phyloP scores from a whole-genome alignment of 345 rosid genomes.

The Rhodomyrtus tomentosa region DNA sequence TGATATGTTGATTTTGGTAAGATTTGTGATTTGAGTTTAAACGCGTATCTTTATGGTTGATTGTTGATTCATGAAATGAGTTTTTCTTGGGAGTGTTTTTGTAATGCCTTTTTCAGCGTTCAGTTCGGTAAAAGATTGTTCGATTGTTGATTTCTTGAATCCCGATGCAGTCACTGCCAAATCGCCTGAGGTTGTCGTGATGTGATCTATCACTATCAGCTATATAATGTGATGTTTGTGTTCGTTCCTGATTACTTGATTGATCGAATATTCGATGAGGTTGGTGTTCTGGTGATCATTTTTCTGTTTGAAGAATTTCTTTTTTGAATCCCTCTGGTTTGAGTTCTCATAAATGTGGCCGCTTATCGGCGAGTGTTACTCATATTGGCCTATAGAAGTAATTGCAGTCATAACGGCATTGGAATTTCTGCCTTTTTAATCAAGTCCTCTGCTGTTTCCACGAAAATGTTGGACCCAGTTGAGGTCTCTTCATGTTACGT shows the following conservation, averaged over 20 bases:
- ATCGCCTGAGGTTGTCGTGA: background rate
- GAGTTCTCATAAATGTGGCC: background rate
- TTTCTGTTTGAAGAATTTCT: background rate
- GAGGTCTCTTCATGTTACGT: background rate
- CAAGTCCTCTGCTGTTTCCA: background rate
- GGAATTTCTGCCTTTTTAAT: background rate
- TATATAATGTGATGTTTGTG: background rate
- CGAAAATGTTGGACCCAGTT: background rate
- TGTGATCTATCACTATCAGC: background rate
- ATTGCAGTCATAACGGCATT: background rate
- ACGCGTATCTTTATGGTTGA: background rate
- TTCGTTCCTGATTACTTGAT: background rate
- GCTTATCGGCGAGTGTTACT: background rate
- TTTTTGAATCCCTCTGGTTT: background rate
- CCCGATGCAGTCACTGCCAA: background rate
- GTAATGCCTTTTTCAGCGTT: background rate
- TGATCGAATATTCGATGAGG: background rate
- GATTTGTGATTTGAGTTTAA: conserved; percentile 1
- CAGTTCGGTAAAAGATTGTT: background rate
- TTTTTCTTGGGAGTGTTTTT: background rate
- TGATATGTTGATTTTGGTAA: conserved; percentile 32
- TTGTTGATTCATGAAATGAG: background rate
- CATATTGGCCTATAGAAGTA: background rate
- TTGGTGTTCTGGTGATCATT: background rate
- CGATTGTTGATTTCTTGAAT: background rate